Percentiles rank a stretch among this genome's conserved stretches.
Evolutionary conservation across 805 yeast genomes (phyloP).

Genomic region (Metschnikowia arizonensis): DNA sequence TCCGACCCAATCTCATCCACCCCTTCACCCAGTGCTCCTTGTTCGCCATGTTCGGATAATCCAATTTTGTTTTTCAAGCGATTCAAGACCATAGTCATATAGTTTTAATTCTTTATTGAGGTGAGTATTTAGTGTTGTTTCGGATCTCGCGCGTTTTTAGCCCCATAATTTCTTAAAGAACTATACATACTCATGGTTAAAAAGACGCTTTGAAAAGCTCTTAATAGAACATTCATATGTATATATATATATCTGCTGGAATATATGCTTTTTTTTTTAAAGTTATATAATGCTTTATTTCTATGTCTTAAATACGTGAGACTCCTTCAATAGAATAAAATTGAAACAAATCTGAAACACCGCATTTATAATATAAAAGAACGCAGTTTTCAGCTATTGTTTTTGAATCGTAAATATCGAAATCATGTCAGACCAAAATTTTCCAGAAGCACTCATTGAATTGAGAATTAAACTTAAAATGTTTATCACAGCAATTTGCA

Average conservation of each 20-base stretch:
- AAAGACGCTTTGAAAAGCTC: background rate
- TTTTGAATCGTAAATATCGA: background rate
- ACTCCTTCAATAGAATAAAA: background rate
- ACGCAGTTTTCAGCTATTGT: background rate
- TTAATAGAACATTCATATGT: background rate
- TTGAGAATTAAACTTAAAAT: background rate
- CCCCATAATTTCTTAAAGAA: background rate
- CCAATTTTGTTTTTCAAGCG: constrained; percentile 7
- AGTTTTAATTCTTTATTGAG: background rate
- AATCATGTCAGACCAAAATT: background rate
- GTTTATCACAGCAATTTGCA: background rate
- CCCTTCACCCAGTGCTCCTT: constrained; percentile 36
- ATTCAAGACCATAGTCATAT: constrained; percentile 7
- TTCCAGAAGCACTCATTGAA: background rate
- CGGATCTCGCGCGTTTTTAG: background rate
- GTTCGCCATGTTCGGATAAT: background rate
- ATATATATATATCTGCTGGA: background rate
- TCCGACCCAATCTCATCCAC: constrained; percentile 76
- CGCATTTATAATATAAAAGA: background rate
- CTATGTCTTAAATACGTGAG: background rate
- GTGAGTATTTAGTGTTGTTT: background rate
- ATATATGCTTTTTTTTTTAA: background rate
- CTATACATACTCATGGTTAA: background rate
- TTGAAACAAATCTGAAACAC: background rate
- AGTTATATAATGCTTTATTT: background rate